Percentiles rank a stretch among this genome's conserved stretches.
Conservation (phyloP, 257 asterid genomes). For the Parsonsia alboflavescens region DNA sequence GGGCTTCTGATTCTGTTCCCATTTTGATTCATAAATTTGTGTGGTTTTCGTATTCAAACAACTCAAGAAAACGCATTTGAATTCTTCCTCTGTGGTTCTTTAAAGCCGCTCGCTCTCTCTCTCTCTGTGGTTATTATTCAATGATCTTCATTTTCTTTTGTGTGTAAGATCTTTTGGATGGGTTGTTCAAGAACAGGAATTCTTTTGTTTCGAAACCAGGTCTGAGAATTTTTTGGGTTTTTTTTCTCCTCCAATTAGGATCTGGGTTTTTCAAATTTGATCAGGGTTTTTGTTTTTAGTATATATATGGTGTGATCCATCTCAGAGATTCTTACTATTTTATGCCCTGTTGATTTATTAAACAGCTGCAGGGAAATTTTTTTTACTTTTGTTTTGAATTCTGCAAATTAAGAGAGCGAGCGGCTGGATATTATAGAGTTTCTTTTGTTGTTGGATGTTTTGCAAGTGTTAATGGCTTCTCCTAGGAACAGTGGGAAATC, state of each 20-base stretch:
- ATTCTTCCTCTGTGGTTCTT: not conserved
- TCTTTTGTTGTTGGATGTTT: not conserved
- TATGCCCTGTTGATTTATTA: slow-evolving; percentile 6
- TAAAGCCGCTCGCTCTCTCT: slow-evolving; percentile 67
- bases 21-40: not conserved
- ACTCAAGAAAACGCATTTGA: slow-evolving; percentile 7
- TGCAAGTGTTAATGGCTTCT: slow-evolving; percentile 29
- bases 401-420: slow-evolving; percentile 40
- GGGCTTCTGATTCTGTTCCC: slow-evolving; percentile 6
- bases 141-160: not conserved
- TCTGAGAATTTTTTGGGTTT: not conserved
- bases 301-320: slow-evolving; percentile 21
- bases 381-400: slow-evolving; percentile 4
- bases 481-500: slow-evolving; percentile 43
- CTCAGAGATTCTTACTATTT: slow-evolving; percentile 2
- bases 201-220: not conserved
- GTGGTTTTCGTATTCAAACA: slow-evolving; percentile 1
- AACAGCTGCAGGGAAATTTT: not conserved
- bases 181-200: slow-evolving; percentile 5
- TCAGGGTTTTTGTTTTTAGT: not conserved
- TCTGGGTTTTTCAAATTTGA: slow-evolving; percentile 21
- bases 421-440: slow-evolving; percentile 26
- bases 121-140: not conserved
- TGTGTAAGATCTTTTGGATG: slow-evolving; percentile 18
- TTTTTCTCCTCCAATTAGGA: slow-evolving; percentile 10